Evolutionary conservation across 768 basidiomycete species (phyloP).

Genomic region (Kwoniella sp.): DNA sequence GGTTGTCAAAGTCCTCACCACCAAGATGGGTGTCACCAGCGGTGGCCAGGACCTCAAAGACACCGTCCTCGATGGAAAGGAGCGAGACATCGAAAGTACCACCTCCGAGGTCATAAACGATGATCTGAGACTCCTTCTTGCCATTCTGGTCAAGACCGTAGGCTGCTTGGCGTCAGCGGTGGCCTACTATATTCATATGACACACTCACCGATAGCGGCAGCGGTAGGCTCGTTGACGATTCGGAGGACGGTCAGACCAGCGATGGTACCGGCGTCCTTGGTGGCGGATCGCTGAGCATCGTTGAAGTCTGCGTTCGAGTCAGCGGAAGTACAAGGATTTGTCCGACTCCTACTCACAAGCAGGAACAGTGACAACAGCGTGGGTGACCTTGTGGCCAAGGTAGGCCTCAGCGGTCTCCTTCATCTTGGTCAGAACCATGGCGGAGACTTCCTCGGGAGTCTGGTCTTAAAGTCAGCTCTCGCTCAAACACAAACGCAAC

Average conservation of each 20-base stretch:
- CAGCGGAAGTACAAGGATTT: not conserved
- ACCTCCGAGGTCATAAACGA: constrained; percentile 97
- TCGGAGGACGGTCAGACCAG: constrained; percentile 91
- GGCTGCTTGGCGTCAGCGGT: constrained; percentile 47
- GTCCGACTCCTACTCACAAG: constrained; percentile 53
- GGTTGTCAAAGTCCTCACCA: constrained; percentile 97
- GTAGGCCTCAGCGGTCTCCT: constrained; percentile 67
- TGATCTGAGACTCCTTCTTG: constrained; percentile 82
- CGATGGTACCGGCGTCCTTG: constrained; percentile 92
- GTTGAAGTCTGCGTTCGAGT: constrained; percentile 66
- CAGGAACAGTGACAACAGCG: constrained; percentile 68
- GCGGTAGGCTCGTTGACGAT: constrained; percentile 99
- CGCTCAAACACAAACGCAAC: not conserved
- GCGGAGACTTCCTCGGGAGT: constrained; percentile 67
- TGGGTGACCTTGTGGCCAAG: constrained; percentile 63
- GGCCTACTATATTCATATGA: not conserved
- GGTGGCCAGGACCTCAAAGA: constrained; percentile 97
- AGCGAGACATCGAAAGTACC: constrained; percentile 98
- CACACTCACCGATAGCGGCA: constrained; percentile 71
- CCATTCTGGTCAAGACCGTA: constrained; percentile 98
- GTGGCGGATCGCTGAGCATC: constrained; percentile 98
- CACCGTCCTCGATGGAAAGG: constrained; percentile 91
- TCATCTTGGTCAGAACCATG: constrained; percentile 65
- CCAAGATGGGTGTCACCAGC: constrained; percentile 98
- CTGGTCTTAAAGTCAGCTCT: constrained; percentile 19